Percentiles rank a stretch among this genome's conserved stretches.
phyloP scores from a whole-genome alignment of 495 filamentous ascomycete species.

The Lindgomyces ingoldianus region DNA sequence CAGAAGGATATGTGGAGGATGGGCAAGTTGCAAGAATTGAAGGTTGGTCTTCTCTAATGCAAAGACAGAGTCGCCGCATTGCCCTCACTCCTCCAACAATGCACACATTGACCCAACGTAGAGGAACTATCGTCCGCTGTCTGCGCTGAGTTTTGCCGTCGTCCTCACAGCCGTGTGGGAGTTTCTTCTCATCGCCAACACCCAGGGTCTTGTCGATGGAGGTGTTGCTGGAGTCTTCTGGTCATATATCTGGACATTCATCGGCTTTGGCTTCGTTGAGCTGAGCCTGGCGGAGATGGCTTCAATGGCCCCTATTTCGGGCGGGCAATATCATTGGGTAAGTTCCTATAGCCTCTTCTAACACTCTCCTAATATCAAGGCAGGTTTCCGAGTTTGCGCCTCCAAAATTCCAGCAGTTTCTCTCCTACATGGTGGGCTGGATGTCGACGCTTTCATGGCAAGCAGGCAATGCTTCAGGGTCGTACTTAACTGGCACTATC shows the following conservation, averaged over 20 bases:
- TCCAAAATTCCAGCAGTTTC: constrained; percentile 46
- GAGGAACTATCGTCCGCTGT: constrained; percentile 24
- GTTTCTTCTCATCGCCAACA: constrained; percentile 21
- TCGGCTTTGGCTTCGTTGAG: constrained; percentile 44
- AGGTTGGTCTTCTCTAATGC: constrained; percentile 2
- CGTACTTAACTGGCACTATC: constrained; percentile 54
- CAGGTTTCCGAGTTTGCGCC: constrained; percentile 52
- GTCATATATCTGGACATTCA: constrained; percentile 43
- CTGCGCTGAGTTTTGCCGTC: constrained; percentile 25
- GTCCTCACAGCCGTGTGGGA: constrained; percentile 41
- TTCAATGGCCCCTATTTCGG: constrained; percentile 43
- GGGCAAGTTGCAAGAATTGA: constrained; percentile 43
- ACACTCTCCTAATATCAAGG: constrained; percentile 18
- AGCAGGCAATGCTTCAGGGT: constrained; percentile 49
- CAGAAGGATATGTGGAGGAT: constrained; percentile 45
- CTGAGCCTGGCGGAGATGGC: constrained; percentile 45
- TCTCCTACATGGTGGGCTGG: constrained; percentile 54
- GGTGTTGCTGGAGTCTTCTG: constrained; percentile 45
- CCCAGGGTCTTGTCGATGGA: constrained; percentile 41
- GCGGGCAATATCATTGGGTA: constrained; percentile 35
- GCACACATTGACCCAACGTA: constrained; percentile 1
- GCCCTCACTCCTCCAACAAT: not conserved
- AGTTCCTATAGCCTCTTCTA: not conserved
- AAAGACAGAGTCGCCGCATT: not conserved
- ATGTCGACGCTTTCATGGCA: constrained; percentile 40